Conservation (phyloP, 345 rosid genomes). For the Euclidium syriacum region DNA sequence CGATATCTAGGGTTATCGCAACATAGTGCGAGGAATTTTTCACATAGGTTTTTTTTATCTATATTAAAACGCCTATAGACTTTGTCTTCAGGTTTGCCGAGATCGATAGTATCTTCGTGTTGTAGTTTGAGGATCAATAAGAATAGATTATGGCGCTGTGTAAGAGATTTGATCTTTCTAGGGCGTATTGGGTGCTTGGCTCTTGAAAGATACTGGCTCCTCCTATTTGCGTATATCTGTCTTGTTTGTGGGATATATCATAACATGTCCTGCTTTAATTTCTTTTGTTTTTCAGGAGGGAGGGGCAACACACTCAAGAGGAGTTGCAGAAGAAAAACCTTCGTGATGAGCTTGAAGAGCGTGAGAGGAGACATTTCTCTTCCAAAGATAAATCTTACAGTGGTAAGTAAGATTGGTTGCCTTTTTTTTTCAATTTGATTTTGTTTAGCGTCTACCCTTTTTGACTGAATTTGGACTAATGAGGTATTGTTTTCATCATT, state of each 20-base stretch:
- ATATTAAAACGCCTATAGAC: background rate
- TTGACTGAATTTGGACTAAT: background rate
- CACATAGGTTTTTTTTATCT: background rate
- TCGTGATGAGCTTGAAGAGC: constrained; percentile 84
- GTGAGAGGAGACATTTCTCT: constrained; percentile 86
- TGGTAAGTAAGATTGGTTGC: constrained; percentile 33
- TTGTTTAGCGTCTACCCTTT: background rate
- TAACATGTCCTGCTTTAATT: background rate
- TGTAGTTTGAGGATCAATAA: background rate
- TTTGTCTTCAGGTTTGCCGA: background rate
- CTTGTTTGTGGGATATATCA: background rate
- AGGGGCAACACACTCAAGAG: constrained; percentile 90
- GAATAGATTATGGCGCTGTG: background rate
- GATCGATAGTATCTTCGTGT: background rate
- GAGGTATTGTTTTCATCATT: background rate
- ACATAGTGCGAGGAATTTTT: background rate
- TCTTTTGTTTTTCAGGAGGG: constrained; percentile 50
- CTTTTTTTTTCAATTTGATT: background rate
- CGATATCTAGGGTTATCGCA: constrained; percentile 21
- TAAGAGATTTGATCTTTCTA: background rate
- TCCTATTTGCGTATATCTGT: background rate
- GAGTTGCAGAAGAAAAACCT: constrained; percentile 80
- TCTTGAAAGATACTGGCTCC: background rate
- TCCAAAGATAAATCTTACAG: constrained; percentile 70
- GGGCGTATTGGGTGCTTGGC: background rate